A percentile compares a stretch with the other conserved stretches of the same genome.
Conservation (phyloP, 768 basidiomycete genomes). For the Panellus pusillus region DNA sequence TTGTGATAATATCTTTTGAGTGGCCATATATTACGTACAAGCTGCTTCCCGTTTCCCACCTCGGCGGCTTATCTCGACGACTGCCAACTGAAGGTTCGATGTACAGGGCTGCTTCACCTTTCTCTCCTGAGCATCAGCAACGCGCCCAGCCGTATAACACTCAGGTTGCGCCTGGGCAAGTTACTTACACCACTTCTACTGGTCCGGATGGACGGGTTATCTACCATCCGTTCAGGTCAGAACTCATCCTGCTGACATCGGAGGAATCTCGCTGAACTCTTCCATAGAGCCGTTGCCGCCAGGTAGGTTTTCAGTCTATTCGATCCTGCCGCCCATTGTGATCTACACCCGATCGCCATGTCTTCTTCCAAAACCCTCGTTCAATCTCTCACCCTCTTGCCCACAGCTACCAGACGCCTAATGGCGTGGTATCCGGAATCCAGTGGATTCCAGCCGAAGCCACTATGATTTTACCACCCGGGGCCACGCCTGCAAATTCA, state of each 20-base stretch:
- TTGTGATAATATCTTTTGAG: too few species aligned
- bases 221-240: conserved; percentile 78
- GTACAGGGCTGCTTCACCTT: conserved; percentile 32
- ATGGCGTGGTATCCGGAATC: conserved; percentile 65
- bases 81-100: conserved; percentile 24
- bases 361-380: background rate
- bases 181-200: conserved; percentile 70
- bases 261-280: background rate
- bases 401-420: conserved; percentile 68
- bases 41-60: background rate
- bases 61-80: conserved; percentile 7
- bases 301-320: conserved; percentile 46
- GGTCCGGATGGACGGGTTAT: conserved; percentile 59
- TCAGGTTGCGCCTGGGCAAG: conserved; percentile 63
- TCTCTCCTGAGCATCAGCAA: conserved; percentile 24
- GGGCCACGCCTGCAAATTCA: conserved; percentile 57
- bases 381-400: conserved; percentile 11
- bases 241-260: conserved; percentile 1
- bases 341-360: background rate
- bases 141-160: conserved; percentile 30
- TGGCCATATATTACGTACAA: too few species aligned
- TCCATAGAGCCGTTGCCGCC: conserved; percentile 64
- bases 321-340: conserved; percentile 13
- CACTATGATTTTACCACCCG: conserved; percentile 57
- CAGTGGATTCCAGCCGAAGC: conserved; percentile 70